These are phyloP conservation scores for Dalbergia cochinchinensis DNA, from an alignment of 306 rosid genomes.

Conservation along the genomic window DNA sequence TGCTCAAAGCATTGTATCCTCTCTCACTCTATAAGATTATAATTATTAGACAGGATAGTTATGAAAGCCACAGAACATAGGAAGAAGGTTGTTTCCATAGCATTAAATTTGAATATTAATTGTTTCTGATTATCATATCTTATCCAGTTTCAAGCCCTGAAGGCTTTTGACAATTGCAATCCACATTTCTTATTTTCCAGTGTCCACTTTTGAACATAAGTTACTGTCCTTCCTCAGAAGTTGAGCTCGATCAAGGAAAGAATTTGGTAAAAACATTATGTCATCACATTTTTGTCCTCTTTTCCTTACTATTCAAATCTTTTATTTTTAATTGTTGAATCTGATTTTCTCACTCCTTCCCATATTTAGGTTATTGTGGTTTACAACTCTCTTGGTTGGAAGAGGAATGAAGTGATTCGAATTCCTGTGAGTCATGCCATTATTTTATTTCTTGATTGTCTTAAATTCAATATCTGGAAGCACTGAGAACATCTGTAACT, in stretches of 20 bases:
- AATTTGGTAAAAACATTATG: slow-evolving; percentile 65
- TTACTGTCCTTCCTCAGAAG: slow-evolving; percentile 87
- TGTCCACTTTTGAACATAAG: slow-evolving; percentile 63
- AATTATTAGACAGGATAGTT: slow-evolving; percentile 22
- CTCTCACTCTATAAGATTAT: neutral
- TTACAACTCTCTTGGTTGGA: slow-evolving; percentile 89
- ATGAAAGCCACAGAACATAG: neutral
- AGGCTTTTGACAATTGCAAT: slow-evolving; percentile 41
- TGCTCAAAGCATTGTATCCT: neutral
- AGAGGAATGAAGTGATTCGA: slow-evolving; percentile 78
- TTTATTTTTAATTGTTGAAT: slow-evolving; percentile 21
- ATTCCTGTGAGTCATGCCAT: slow-evolving; percentile 75
- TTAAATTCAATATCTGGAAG: slow-evolving; percentile 16
- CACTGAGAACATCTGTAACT: slow-evolving; percentile 20
- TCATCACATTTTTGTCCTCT: slow-evolving; percentile 30
- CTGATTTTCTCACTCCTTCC: slow-evolving; percentile 29
- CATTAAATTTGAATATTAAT: slow-evolving; percentile 29
- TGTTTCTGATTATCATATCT: slow-evolving; percentile 32
- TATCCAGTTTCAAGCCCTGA: slow-evolving; percentile 5
- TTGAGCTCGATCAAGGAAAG: slow-evolving; percentile 69
- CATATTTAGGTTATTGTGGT: slow-evolving; percentile 68
- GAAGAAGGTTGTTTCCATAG: slow-evolving; percentile 2
- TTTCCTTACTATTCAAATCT: neutral
- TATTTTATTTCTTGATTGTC: slow-evolving; percentile 26
- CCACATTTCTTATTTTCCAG: slow-evolving; percentile 46